phyloP scores from a whole-genome alignment of 768 basidiomycete species.

The Xerocomellus amylosporus region DNA sequence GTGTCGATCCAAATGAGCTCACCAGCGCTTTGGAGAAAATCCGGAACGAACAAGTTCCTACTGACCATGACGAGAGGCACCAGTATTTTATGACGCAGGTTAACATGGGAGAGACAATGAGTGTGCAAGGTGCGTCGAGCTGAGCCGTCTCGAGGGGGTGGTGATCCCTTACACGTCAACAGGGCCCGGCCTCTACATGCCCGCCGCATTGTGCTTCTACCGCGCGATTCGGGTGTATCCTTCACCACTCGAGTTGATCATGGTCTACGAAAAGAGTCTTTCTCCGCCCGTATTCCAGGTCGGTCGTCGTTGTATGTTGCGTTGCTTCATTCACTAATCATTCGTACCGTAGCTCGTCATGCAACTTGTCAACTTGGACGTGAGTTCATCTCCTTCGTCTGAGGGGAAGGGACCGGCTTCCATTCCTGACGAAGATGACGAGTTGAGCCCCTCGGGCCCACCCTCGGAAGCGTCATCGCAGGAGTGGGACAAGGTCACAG shows the following conservation, averaged over 20 bases:
- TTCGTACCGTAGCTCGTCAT: slow-evolving; percentile 54
- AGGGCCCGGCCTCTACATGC: slow-evolving; percentile 79
- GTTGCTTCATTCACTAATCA: slow-evolving; percentile 6
- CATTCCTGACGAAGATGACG: slow-evolving; percentile 48
- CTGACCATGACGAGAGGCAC: slow-evolving; percentile 75
- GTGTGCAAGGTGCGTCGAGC: slow-evolving; percentile 55
- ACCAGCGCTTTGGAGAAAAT: slow-evolving; percentile 62
- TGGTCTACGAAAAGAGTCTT: slow-evolving; percentile 91
- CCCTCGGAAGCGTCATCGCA: slow-evolving; percentile 87
- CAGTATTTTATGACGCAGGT: slow-evolving; percentile 91
- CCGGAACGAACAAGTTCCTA: slow-evolving; percentile 65
- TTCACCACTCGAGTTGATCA: slow-evolving; percentile 87
- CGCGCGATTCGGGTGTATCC: slow-evolving; percentile 94
- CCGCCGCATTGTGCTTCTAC: slow-evolving; percentile 88
- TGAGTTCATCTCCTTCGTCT: slow-evolving; percentile 61
- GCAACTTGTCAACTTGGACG: slow-evolving; percentile 85
- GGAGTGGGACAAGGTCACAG: slow-evolving; percentile 87
- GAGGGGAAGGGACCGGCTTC: slow-evolving; percentile 24
- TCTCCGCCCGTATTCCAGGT: slow-evolving; percentile 80
- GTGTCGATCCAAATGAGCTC: slow-evolving; percentile 52
- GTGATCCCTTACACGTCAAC: slow-evolving; percentile 4
- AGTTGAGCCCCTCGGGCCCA: slow-evolving; percentile 63
- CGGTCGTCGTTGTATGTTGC: slow-evolving; percentile 10
- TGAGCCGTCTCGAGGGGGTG: not conserved
- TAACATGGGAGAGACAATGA: slow-evolving; percentile 80